These are phyloP conservation scores for Aspergillus pseudoterreus DNA, from an alignment of 2,329 filamentous ascomycete genomes.

Conservation along the genomic window DNA sequence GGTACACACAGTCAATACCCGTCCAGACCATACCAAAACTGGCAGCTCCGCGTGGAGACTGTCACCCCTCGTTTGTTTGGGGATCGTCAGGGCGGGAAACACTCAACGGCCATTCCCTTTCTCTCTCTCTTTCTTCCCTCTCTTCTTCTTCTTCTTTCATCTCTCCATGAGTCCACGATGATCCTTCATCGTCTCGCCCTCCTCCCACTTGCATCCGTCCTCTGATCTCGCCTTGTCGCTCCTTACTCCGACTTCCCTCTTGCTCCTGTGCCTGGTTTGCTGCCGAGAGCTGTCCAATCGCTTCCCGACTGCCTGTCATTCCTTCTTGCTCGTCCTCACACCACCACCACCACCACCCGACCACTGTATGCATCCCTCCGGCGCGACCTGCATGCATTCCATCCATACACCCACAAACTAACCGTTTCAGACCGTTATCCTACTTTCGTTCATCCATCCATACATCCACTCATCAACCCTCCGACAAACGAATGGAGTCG, in stretches of 20 bases:
- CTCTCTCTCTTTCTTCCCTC: conserved; percentile 1
- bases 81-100: conserved; percentile 5
- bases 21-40: not conserved
- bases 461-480: too few relatives aligned
- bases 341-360: not conserved
- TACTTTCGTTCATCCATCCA: too few relatives aligned
- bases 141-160: not conserved
- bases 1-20: not conserved
- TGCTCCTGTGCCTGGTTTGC: not conserved
- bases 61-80: conserved; percentile 16
- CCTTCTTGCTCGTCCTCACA: not conserved
- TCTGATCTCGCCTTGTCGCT: conserved; percentile 1
- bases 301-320: conserved; percentile 5
- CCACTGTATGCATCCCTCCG: not conserved
- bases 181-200: conserved; percentile 9
- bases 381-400: not conserved
- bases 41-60: conserved; percentile 11
- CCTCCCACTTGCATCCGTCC: not conserved
- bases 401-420: too few relatives aligned
- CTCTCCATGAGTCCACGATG: conserved; percentile 11
- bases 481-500: not conserved
- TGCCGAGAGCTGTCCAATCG: conserved; percentile 8
- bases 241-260: not conserved
- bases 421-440: too few relatives aligned
- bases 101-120: conserved; percentile 1